phyloP scores from a whole-genome alignment of 306 rosid species.

The Casuarina equisetifolia region DNA sequence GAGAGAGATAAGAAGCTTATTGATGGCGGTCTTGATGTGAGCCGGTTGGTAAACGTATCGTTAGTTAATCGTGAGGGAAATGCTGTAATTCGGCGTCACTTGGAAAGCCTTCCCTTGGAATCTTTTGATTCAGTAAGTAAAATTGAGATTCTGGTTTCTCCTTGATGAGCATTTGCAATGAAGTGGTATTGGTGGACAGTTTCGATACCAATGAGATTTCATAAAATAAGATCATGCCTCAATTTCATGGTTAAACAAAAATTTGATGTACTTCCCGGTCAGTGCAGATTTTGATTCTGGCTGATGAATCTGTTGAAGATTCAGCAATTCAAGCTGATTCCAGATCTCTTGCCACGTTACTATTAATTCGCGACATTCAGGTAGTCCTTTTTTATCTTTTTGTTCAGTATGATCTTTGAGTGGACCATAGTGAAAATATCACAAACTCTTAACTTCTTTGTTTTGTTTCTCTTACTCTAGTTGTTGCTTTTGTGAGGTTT shows the following conservation, averaged over 20 bases:
- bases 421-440: constrained; percentile 3
- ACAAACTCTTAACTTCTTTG: neutral
- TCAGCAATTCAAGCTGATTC: constrained; percentile 98
- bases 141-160: constrained; percentile 22
- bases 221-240: neutral
- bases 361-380: constrained; percentile 91
- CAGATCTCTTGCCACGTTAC: constrained; percentile 91
- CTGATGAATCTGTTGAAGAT: constrained; percentile 95
- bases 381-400: constrained; percentile 32
- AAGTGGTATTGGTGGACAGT: neutral
- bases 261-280: constrained; percentile 31
- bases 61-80: constrained; percentile 88
- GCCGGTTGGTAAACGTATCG: constrained; percentile 66
- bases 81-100: constrained; percentile 89
- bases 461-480: neutral
- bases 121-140: constrained; percentile 83
- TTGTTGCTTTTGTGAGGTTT: constrained; percentile 1
- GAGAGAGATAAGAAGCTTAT: constrained; percentile 82
- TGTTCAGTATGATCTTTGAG: constrained; percentile 9
- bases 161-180: neutral
- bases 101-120: constrained; percentile 90
- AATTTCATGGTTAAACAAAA: neutral
- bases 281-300: constrained; percentile 78
- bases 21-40: constrained; percentile 83
- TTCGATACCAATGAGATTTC: constrained; percentile 12